These are phyloP conservation scores for Dactylellina drechsleri DNA, from an alignment of 2,329 filamentous ascomycete species.

Conservation along the genomic window DNA sequence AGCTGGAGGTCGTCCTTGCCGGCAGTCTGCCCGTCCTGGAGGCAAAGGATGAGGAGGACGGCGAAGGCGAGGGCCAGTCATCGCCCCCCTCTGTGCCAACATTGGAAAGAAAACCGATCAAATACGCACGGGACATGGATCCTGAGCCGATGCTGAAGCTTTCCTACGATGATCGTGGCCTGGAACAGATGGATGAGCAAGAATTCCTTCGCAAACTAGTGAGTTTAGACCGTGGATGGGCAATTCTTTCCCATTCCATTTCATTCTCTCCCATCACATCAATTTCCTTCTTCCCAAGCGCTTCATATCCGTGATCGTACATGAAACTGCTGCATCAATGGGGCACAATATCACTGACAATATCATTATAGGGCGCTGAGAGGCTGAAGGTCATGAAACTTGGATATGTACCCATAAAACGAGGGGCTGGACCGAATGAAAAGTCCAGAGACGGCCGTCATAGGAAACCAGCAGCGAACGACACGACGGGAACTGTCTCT, in stretches of 20 bases:
- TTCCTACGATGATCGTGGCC: constrained; percentile 70
- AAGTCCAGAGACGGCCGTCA: constrained; percentile 59
- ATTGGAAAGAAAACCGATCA: constrained; percentile 56
- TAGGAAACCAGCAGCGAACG: constrained; percentile 54
- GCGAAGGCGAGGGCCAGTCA: background rate
- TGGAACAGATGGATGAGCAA: constrained; percentile 70
- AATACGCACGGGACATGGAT: constrained; percentile 67
- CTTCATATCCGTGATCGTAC: constrained; percentile 6
- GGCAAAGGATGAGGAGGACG: constrained; percentile 29
- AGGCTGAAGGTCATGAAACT: constrained; percentile 72
- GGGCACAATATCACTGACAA: constrained; percentile 39
- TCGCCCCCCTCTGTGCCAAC: constrained; percentile 20
- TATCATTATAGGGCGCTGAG: constrained; percentile 64
- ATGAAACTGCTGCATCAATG: constrained; percentile 35
- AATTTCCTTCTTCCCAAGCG: background rate
- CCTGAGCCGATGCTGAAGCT: constrained; percentile 75
- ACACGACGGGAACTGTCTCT: constrained; percentile 62
- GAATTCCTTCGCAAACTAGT: constrained; percentile 69
- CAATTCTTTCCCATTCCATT: too few species aligned
- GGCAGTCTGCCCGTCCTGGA: constrained; percentile 59
- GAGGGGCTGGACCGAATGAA: constrained; percentile 62
- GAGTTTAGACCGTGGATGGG: constrained; percentile 47
- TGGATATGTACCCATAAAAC: constrained; percentile 72
- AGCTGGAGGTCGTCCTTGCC: constrained; percentile 66
- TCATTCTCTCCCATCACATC: background rate